phyloP scores from a whole-genome alignment of 2,329 filamentous ascomycete species.

The Ceratocystis papillata region DNA sequence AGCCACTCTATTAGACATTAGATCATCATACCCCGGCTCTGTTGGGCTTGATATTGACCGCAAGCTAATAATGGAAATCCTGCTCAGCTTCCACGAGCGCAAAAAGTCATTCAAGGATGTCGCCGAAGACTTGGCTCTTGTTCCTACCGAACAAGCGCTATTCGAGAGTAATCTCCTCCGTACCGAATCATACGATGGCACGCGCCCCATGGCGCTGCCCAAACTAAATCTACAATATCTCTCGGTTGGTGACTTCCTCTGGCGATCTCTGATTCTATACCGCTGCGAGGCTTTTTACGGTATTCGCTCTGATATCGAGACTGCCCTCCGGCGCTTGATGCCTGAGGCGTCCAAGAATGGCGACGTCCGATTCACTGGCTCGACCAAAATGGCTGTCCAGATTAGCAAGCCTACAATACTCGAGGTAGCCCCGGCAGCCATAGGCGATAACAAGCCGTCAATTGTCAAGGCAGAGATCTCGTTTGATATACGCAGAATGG shows the following conservation, averaged over 20 bases:
- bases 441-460: slow-evolving; percentile 75
- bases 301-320: slow-evolving; percentile 82
- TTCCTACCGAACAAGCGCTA: slow-evolving; percentile 74
- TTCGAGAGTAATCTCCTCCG: slow-evolving; percentile 70
- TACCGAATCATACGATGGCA: slow-evolving; percentile 80
- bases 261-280: slow-evolving; percentile 82
- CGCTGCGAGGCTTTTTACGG: slow-evolving; percentile 87
- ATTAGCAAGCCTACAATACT: slow-evolving; percentile 78
- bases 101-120: slow-evolving; percentile 73
- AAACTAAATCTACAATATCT: slow-evolving; percentile 95
- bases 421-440: slow-evolving; percentile 69
- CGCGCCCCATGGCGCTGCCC: slow-evolving; percentile 74
- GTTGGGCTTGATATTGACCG: slow-evolving; percentile 54
- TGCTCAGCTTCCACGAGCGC: slow-evolving; percentile 65
- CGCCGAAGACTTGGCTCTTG: slow-evolving; percentile 56
- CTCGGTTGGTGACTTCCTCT: slow-evolving; percentile 91
- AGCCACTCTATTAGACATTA: slow-evolving; percentile 60
- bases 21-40: slow-evolving; percentile 69
- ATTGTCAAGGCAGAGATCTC: slow-evolving; percentile 76
- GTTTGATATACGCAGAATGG: slow-evolving; percentile 71
- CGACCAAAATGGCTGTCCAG: slow-evolving; percentile 82
- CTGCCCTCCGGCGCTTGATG: slow-evolving; percentile 65
- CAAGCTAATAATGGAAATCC: slow-evolving; percentile 55
- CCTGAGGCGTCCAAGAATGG: slow-evolving; percentile 55
- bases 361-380: slow-evolving; percentile 66